Evolutionary conservation across 768 basidiomycete species (phyloP), one percentile per base, ranked within the genome.

Genomic region (Dentipellis fragilis): DNA sequence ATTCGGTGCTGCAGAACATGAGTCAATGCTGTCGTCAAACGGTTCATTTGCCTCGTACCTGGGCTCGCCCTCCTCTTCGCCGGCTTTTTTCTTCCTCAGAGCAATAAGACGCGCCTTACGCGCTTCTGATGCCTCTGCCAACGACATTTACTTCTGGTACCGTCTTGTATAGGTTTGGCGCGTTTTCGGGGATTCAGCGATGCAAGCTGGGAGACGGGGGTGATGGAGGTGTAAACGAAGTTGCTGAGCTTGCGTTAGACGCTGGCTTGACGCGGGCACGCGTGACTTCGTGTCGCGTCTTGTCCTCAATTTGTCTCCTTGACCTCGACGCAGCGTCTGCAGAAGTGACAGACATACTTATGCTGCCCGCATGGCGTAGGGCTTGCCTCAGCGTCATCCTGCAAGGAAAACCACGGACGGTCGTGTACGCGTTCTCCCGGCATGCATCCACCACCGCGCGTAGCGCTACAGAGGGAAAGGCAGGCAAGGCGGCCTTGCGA

Each of bases 81-180:
- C 84, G 9, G 79, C 81, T 64, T 89, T 93, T 57, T 80, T 75
- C 67, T 80, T 84, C 61, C 84, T 79, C 52, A 94, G 76, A 1
- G 89, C 87, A n/a, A 81, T 66, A 3, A 94, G 71, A 57, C 91
- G 86, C 52, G 81, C 82, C 68, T 92, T 93, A 56, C 92, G 80
- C 36, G 82, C 81, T 62, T 93, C 89, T 9, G 87, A 87, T 7
- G 81, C 82, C 65, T 86, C 85, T 57, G 80, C 83, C 21, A 93
- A 78, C 58, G 89, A 83, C 80, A 78, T 82, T 29, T 29, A 3
- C 29, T 29, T 29, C 6, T 6, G 6, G 29, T 29, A 3, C 29
- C 3, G 29, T 29, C 29, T 29, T 29, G 6, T 29, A 6, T 3
- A 29, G 29, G 29, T 3, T 29, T 29, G 29, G 29, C 29, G 29